phyloP scores from a whole-genome alignment of 768 basidiomycete species.

The Boletus reticulatus region DNA sequence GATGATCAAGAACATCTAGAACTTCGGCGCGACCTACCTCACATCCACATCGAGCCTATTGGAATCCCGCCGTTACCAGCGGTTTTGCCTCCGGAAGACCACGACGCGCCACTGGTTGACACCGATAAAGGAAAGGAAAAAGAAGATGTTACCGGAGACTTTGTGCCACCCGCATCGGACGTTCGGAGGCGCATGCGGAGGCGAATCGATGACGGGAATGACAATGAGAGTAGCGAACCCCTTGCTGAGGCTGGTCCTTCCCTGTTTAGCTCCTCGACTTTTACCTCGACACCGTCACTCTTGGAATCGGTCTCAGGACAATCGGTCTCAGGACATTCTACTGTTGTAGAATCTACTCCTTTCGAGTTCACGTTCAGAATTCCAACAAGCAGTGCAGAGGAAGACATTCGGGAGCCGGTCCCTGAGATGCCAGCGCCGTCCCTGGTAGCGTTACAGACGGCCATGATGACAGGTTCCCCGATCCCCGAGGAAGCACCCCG shows the following conservation, averaged over 20 bases:
- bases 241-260: constrained; percentile 9
- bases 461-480: constrained; percentile 22
- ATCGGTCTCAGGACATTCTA: constrained; percentile 8
- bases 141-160: constrained; percentile 6
- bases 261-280: not conserved
- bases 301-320: too few relatives aligned
- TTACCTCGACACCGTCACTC: not conserved
- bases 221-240: not conserved
- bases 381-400: constrained; percentile 9
- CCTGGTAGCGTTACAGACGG: constrained; percentile 24
- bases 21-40: constrained; percentile 18
- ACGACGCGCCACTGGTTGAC: not conserved
- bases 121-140: constrained; percentile 28
- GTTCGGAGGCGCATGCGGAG: constrained; percentile 19
- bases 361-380: constrained; percentile 28
- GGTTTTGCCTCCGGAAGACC: not conserved
- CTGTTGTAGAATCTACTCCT: constrained; percentile 6
- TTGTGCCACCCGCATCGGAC: not conserved
- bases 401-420: constrained; percentile 24
- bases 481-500: constrained; percentile 24
- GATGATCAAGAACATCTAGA: constrained; percentile 15
- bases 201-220: constrained; percentile 14
- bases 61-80: constrained; percentile 6
- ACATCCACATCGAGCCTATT: constrained; percentile 8
- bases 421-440: constrained; percentile 25